Percentiles rank a stretch among this genome's conserved stretches.
phyloP scores from a whole-genome alignment of 805 yeast genomes.

The Spathaspora passalidarum region DNA sequence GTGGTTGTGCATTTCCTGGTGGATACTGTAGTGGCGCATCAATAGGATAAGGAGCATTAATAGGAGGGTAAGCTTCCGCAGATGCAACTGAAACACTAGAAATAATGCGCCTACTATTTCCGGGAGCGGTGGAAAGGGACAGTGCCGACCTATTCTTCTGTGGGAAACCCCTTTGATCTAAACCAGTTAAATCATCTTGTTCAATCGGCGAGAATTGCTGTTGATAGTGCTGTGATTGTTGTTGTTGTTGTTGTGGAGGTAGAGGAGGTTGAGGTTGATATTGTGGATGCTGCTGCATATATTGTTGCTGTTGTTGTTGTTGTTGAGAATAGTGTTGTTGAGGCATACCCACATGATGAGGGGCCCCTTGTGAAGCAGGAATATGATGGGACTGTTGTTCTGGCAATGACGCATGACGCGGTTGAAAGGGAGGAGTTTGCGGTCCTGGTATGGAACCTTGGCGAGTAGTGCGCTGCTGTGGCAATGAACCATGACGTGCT shows the following conservation, averaged over 20 bases:
- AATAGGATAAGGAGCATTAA: slow-evolving; percentile 5
- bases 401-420: not conserved
- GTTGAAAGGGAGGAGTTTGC: not conserved
- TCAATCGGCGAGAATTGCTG: not conserved
- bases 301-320: slow-evolving; percentile 2
- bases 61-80: not conserved
- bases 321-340: slow-evolving; percentile 1
- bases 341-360: too few relatives aligned
- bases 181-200: slow-evolving; percentile 4
- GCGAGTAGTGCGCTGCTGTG: not conserved
- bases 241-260: not conserved
- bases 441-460: not conserved
- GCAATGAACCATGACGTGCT: not conserved
- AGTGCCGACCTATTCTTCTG: slow-evolving; percentile 4
- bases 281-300: slow-evolving; percentile 1
- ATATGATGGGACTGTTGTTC: not conserved
- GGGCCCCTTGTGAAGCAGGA: not conserved
- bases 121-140: slow-evolving; percentile 5
- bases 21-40: not conserved
- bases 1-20: slow-evolving; percentile 8
- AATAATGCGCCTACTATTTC: not conserved
- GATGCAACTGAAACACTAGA: slow-evolving; percentile 2
- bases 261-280: not conserved
- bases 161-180: not conserved
- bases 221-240: not conserved